Evolutionary conservation across 2,329 filamentous ascomycete genomes (phyloP).

Genomic region (Aspergillus sojae): DNA sequence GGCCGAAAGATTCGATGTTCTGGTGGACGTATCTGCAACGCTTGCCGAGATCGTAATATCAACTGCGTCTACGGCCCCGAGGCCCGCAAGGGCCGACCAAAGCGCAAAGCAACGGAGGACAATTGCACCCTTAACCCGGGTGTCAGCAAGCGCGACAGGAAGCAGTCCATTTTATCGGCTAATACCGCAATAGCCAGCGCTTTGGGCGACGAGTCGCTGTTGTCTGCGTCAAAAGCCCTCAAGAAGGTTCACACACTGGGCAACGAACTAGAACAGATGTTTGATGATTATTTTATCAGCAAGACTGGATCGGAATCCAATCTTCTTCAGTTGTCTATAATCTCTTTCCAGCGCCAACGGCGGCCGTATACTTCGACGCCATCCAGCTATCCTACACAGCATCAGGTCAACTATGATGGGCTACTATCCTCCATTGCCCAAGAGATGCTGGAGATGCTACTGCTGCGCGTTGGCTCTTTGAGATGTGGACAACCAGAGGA

Average conservation of each 20-base stretch:
- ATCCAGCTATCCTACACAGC: background rate
- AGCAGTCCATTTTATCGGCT: background rate
- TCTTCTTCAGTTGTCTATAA: constrained; percentile 7
- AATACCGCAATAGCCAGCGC: background rate
- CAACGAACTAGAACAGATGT: constrained; percentile 7
- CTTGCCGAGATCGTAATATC: constrained; percentile 10
- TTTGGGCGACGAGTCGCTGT: background rate
- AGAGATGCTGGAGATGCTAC: constrained; percentile 12
- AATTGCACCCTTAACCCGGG: background rate
- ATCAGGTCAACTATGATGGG: constrained; percentile 2
- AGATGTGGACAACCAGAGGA: background rate
- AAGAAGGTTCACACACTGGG: background rate
- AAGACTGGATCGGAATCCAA: background rate
- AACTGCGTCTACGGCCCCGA: constrained; percentile 13
- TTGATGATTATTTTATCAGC: constrained; percentile 10
- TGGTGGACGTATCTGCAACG: constrained; percentile 8
- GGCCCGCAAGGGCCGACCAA: constrained; percentile 11
- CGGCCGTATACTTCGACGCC: background rate
- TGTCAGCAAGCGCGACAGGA: background rate
- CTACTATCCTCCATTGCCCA: constrained; percentile 9
- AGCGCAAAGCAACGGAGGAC: background rate
- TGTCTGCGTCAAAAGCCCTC: background rate
- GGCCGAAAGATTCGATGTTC: constrained; percentile 12
- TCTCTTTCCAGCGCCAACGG: background rate
- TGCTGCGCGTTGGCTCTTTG: constrained; percentile 7